Evolutionary conservation across 2,329 filamentous ascomycete genomes (phyloP).

Genomic region (Sphaerulina musiva): DNA sequence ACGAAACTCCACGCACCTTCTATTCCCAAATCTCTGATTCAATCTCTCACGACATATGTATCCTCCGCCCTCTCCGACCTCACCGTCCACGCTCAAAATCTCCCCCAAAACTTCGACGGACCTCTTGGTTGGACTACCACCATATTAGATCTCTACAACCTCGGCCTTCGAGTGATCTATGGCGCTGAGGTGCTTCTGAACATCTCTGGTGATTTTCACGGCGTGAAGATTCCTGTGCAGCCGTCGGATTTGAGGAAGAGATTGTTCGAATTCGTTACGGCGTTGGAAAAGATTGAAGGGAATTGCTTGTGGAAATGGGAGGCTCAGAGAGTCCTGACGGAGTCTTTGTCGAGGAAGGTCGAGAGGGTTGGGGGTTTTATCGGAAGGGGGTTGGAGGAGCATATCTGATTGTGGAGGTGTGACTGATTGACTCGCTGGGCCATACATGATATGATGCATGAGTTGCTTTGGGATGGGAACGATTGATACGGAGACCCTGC

Average conservation of each 20-base stretch:
- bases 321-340: conserved; percentile 31
- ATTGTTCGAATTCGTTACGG: conserved; percentile 28
- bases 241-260: conserved; percentile 25
- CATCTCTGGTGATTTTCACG: conserved; percentile 16
- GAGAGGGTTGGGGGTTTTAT: conserved; percentile 2
- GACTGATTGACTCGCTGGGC: no score
- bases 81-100: conserved; percentile 25
- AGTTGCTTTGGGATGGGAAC: no score
- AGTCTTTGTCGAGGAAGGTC: conserved; percentile 18
- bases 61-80: conserved; percentile 45
- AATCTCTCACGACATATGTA: conserved; percentile 43
- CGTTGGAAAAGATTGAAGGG: conserved; percentile 19
- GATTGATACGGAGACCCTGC: no score
- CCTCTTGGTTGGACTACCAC: conserved; percentile 60
- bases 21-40: conserved; percentile 22
- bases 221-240: conserved; percentile 17
- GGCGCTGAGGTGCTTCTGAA: conserved; percentile 37
- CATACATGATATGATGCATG: no score
- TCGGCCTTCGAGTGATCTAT: conserved; percentile 46
- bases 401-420: background rate
- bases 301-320: conserved; percentile 37
- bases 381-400: conserved; percentile 5
- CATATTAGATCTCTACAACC: conserved; percentile 59
- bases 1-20: conserved; percentile 25
- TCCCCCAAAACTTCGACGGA: conserved; percentile 47